A percentile compares a stretch with the other conserved stretches of the same genome.
These are phyloP conservation scores for Penicillium verrucosum DNA, from an alignment of 2,329 filamentous ascomycete genomes.

Conservation along the genomic window DNA sequence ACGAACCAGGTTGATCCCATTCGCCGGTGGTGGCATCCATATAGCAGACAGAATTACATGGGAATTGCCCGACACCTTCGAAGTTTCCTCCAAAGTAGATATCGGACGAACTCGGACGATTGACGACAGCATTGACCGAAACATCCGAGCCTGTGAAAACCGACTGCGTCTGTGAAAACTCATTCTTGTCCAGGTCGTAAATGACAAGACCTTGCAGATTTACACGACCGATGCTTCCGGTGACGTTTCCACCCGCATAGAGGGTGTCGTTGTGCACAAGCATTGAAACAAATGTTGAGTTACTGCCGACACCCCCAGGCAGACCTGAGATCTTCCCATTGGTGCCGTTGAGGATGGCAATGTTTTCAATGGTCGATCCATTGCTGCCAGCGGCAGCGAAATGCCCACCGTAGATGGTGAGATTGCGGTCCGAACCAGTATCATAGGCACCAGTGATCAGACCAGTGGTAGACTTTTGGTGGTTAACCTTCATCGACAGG, in stretches of 20 bases:
- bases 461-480: conserved; percentile 22
- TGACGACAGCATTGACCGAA: conserved; percentile 71
- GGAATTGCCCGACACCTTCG: conserved; percentile 74
- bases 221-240: conserved; percentile 61
- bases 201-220: conserved; percentile 70
- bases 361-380: conserved; percentile 70
- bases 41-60: conserved; percentile 77
- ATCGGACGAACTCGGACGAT: conserved; percentile 66
- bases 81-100: conserved; percentile 88
- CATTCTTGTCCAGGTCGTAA: conserved; percentile 68
- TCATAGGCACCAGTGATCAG: conserved; percentile 78
- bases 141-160: conserved; percentile 67
- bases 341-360: conserved; percentile 78
- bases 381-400: conserved; percentile 70
- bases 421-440: conserved; percentile 64
- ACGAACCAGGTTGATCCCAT: conserved; percentile 76
- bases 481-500: conserved; percentile 51
- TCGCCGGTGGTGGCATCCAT: conserved; percentile 68
- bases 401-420: conserved; percentile 84
- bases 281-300: conserved; percentile 73
- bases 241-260: conserved; percentile 78
- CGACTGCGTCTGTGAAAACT: conserved; percentile 66
- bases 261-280: conserved; percentile 65
- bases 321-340: conserved; percentile 69
- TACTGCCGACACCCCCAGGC: conserved; percentile 57